Base-by-base conservation (phyloP, 805 yeast genomes). In the Candida fluviatilis region DNA sequence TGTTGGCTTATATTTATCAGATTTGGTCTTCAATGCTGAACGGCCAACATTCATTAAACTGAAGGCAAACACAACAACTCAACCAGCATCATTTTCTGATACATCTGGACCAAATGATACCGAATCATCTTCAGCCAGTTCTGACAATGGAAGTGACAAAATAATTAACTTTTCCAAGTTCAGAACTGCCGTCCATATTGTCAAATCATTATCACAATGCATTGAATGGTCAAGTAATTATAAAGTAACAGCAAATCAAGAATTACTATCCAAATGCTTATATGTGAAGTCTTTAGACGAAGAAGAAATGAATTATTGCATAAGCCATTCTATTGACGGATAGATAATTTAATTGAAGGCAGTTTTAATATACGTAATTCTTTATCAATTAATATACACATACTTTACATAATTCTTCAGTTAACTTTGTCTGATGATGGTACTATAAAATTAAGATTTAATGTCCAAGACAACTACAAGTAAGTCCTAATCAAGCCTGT, bases 151-250 rank as follows among this genome's bases (percentile, higher is more conserved):
- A 11, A 53, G 44, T 5, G 71, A 66, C 37, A 65, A 62, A 39
- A 48, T 85, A 37, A 73, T 91, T 45, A 89, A 90, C 55, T 82
- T 90, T 54, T 80, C 84, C 34, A 83, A 88, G 47, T 85, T 84
- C 60, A 71, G 82, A 43, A 79, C 82, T 3, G 73, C 87, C 6
- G 88, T 95, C 4, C 76, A 78, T 43, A 80, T 88, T 35, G 87
- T 87, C 26, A 83, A 84, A 55, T 78, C 82, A 7, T 73, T 90
- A 39, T 74, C 88, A 27, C 85, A 84, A 52, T 77, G 84, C 51
- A 86, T 90, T 36, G 95, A 87, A 52, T 87, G 96, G 89, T 79
- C 95, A 0, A 71, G 71, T 34, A 70, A 82, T 41, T 90, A 88
- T 64, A 53, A 67, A 11, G 63, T 84, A 36, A 58, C 68, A 34